phyloP scores from a whole-genome alignment of 2,329 filamentous ascomycete genomes.

The Raffaelea ambrosiae region DNA sequence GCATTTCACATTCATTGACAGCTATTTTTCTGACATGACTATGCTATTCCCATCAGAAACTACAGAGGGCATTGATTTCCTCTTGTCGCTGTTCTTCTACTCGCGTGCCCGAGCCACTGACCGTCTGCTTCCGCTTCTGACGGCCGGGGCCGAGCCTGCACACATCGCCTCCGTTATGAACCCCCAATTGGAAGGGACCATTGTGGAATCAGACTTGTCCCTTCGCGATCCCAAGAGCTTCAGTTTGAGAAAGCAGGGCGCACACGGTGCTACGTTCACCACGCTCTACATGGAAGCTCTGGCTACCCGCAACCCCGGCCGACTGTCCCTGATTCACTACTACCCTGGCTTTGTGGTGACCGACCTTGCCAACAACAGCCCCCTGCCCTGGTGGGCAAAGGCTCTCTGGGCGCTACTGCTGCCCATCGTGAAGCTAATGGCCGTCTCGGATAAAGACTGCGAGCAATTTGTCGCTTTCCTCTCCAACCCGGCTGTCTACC shows the following conservation, averaged over 20 bases:
- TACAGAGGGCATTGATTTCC: constrained; percentile 21
- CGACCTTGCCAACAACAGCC: neutral
- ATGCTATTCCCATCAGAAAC: constrained; percentile 15
- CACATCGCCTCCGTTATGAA: constrained; percentile 22
- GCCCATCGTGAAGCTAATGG: neutral
- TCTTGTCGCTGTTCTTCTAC: constrained; percentile 21
- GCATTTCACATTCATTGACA: too few species aligned
- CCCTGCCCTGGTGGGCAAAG: constrained; percentile 1
- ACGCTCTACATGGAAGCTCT: constrained; percentile 5
- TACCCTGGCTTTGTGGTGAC: constrained; percentile 8
- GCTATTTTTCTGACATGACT: too few species aligned
- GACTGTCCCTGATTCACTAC: constrained; percentile 7
- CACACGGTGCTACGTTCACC: neutral
- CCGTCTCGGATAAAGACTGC: constrained; percentile 1
- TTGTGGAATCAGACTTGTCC: constrained; percentile 2
- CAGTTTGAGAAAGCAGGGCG: neutral
- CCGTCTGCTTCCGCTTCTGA: constrained; percentile 23
- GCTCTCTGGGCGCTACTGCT: neutral
- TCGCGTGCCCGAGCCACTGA: constrained; percentile 20
- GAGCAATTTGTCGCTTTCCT: constrained; percentile 5
- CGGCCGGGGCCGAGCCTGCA: neutral
- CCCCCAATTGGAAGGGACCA: constrained; percentile 4
- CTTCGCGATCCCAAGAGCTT: constrained; percentile 2
- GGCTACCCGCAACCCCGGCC: constrained; percentile 1
- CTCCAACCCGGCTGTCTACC: neutral